Evolutionary conservation across 177 flowering plant genomes (phyloP), one percentile per base, ranked within the genome.

Genomic region (Telopea speciosissima): DNA sequence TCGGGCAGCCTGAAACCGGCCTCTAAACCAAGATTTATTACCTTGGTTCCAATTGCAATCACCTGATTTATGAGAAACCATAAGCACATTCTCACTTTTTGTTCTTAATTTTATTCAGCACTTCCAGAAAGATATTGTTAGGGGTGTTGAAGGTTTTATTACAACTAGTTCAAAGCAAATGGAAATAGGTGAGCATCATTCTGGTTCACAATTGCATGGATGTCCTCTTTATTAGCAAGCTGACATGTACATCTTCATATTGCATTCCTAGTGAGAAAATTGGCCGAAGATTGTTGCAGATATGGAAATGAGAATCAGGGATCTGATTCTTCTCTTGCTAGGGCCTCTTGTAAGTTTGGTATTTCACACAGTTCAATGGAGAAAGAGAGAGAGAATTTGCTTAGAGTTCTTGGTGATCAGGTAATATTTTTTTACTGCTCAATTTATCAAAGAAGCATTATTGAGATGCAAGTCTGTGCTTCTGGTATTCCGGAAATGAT

Each of bases 111-210:
- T 71, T 82, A 72, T 73, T 36, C 85, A 96, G 99, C 97, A 91
- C 82, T 91, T 83, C 73, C 99, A 96, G 81, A 89, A 85, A 78
- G 92, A 90, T 81, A 83, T 96, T 76, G 98, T 89, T 52, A 96
- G 93, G 63, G 95, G 98, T 19, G 88, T 90, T 24, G 99, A 93
- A 79, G 88, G 92, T 70, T 87, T 86, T 75, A 82, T 88, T 67
- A 86, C 87, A 56, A 85, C 87, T 24, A 86, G 94, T 73, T 83
- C 86, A 64, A 93, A 93, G 78, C 97, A 91, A 80, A 85, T 87
- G 81, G 93, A 91, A 81, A 85, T 93, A 76, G 95, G 99, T 90
- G 62, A 69, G 79, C 71, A 25, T 72, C 19, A 36, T 65, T 71
- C 52, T 58, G 63, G n/a, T 69, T 52, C 66, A 66, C 59, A 42